Evolutionary conservation across 768 basidiomycete genomes (phyloP), one percentile per base, ranked within the genome.

Genomic region (Nidularia pulvinata): DNA sequence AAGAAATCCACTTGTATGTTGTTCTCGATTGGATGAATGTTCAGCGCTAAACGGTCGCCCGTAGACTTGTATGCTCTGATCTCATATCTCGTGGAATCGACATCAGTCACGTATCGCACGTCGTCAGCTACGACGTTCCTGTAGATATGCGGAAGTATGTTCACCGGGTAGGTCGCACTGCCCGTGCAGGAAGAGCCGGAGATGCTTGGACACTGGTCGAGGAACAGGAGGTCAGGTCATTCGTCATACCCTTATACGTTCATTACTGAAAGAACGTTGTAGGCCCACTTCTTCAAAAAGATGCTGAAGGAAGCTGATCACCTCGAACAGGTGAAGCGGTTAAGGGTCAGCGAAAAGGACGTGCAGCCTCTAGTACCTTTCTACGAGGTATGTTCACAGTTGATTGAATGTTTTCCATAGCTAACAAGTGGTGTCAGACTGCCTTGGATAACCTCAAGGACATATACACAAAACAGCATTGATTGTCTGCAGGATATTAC

Each of bases 71-170:
- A n/a, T 97, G 94, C 66, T 98, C 96, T 2, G 97, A 98, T 71
- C 77, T 99, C 7, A 91, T 98, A 54, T 92, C 96, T 2, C 86
- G 97, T 53, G 97, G 97, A 9, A 94, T 98, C 55, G 96, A 98
- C 63, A 91, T 99, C 53, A 90, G 86, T 54, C 85, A 93, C 58
- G 93, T 98, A 34, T 83, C 87, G 2, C 91, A 97, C 68, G 96
- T 99, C 33, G 83, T 99, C 46, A 95, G 89, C 63, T 98, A 99
- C 67, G 97, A 99, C 65, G 87, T 85, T 2, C 95, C 97, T 7
- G 81, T 97, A n/a, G 97, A 98, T 67, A 95, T 98, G 84, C 83
- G 93, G 49, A 98, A 98, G 68, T 99, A 99, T 64, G 92, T 99
- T 9, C 97, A 99, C 69, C 88, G 97, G 50, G 96, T 95, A 7